phyloP scores from a whole-genome alignment of 371 early-diverging fungal species.

The Syncephalastrum racemosum region DNA sequence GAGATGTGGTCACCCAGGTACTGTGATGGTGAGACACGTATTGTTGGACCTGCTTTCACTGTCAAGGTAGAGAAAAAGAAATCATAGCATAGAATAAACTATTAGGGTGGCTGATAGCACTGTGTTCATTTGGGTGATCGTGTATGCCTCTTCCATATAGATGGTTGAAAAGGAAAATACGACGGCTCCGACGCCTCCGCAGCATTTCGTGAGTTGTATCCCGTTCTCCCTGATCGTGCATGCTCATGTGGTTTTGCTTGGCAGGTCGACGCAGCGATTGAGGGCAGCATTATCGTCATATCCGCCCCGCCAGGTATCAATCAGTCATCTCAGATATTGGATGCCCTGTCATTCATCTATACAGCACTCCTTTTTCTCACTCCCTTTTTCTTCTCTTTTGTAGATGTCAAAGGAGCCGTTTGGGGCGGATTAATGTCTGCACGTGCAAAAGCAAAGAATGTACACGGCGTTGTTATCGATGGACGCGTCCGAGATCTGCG shows the following conservation, averaged over 20 bases:
- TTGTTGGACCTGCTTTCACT: conserved; percentile 79
- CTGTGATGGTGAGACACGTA: conserved; percentile 55
- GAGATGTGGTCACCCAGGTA: conserved; percentile 64
- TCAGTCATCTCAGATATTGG: background rate
- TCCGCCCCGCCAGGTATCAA: conserved; percentile 57
- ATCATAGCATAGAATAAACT: background rate
- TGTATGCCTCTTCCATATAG: conserved; percentile 17
- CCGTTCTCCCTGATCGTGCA: no score
- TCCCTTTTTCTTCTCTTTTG: background rate
- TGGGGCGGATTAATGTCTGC: conserved; percentile 86
- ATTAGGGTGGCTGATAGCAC: background rate
- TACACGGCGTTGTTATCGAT: conserved; percentile 72
- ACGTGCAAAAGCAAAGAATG: conserved; percentile 63
- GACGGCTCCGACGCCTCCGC: conserved; percentile 38
- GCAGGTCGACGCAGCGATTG: conserved; percentile 59
- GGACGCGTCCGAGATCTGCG: conserved; percentile 75
- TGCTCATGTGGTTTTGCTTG: conserved; percentile 2
- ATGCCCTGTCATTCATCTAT: no score
- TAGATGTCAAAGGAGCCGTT: conserved; percentile 67
- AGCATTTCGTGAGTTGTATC: conserved; percentile 59
- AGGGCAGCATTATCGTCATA: conserved; percentile 65
- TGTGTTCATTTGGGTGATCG: background rate
- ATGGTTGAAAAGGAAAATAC: conserved; percentile 53
- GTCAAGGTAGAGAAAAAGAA: conserved; percentile 49
- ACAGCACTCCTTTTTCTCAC: background rate